Evolutionary conservation across 2,329 filamentous ascomycete species (phyloP), one percentile per base, ranked within the genome.

Genomic region (Dendrostoma leiphaemia): DNA sequence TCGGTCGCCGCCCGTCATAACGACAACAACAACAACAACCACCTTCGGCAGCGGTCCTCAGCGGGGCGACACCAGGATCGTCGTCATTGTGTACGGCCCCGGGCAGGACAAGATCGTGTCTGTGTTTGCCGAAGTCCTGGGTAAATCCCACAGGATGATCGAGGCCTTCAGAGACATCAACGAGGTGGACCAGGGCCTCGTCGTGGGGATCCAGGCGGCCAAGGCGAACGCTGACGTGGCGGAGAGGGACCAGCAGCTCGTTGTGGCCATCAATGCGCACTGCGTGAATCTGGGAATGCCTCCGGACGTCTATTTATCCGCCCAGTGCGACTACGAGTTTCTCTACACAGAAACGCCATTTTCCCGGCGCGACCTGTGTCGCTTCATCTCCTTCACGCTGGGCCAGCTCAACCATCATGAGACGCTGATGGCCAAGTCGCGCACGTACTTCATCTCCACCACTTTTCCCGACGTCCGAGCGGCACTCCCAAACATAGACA

Each of bases 381-480:
- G 90, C 34, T 94, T 92, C 65, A 81, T 91, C 24, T 89, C 89
- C 6, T 86, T 94, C 65, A 85, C 88, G 6, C 74, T 94, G 24
- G 90, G 90, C 9, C 90, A 94, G 71, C 86, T 88, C 60, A 86
- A 83, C 64, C 87, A 88, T 53, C 89, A 95, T 66, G 85, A 88
- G 62, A 86, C 89, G 53, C 74, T 95, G 35, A 86, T 87, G 75
- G 83, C 85, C 48, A 94, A 94, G 66, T 80, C 83, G 37, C 81
- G 90, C 64, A 94, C 90, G 0, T 92, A 89, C 62, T 85, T 94
- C 65, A 91, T 95, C 60, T 94, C 90, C 4, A 94, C 90, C 1
- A 95, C 91, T 0, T 95, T 95, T 61, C 88, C 90, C 0, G 90
- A 96, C 66, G 88, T 96, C 8, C 86, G 87, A 58, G 86, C 89